These are phyloP conservation scores for Rhizomucor pusillus DNA, from an alignment of 371 early-diverging fungal species.

Conservation along the genomic window DNA sequence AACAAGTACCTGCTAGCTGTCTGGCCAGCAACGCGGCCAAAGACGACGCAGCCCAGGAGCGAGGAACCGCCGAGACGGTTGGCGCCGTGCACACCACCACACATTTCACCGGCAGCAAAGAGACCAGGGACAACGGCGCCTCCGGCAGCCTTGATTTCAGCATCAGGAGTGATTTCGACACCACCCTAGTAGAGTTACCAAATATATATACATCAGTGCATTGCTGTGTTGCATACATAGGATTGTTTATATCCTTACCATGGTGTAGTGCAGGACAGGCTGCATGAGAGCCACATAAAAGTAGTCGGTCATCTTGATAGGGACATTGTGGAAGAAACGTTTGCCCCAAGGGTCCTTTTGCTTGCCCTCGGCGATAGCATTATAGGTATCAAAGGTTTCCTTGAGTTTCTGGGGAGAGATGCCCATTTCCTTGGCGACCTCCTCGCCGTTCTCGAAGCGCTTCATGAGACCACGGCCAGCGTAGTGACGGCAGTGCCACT, in stretches of 20 bases:
- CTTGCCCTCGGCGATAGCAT: slow-evolving; percentile 70
- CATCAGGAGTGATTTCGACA: slow-evolving; percentile 81
- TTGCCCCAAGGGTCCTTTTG: slow-evolving; percentile 87
- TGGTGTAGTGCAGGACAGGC: slow-evolving; percentile 94
- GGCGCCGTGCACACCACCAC: slow-evolving; percentile 60
- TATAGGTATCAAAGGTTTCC: slow-evolving; percentile 82
- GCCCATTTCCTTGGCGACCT: slow-evolving; percentile 81
- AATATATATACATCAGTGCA: neutral
- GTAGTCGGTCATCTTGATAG: slow-evolving; percentile 69
- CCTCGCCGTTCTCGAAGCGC: slow-evolving; percentile 70
- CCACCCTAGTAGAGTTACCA: slow-evolving; percentile 67
- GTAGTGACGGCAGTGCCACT: slow-evolving; percentile 95
- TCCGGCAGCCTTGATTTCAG: slow-evolving; percentile 66
- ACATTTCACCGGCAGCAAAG: slow-evolving; percentile 91
- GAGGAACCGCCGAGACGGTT: slow-evolving; percentile 56
- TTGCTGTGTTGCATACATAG: neutral
- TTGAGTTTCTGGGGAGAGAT: slow-evolving; percentile 65
- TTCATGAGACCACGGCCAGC: slow-evolving; percentile 89
- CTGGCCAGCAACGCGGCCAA: slow-evolving; percentile 92
- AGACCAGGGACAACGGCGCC: slow-evolving; percentile 73
- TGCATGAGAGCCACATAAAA: slow-evolving; percentile 87
- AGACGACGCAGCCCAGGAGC: slow-evolving; percentile 91
- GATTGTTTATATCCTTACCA: slow-evolving; percentile 49
- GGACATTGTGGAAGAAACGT: slow-evolving; percentile 84
- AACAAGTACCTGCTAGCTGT: slow-evolving; percentile 68